Conservation (phyloP, 495 filamentous ascomycete species). For the Elaphomyces granulatus region DNA sequence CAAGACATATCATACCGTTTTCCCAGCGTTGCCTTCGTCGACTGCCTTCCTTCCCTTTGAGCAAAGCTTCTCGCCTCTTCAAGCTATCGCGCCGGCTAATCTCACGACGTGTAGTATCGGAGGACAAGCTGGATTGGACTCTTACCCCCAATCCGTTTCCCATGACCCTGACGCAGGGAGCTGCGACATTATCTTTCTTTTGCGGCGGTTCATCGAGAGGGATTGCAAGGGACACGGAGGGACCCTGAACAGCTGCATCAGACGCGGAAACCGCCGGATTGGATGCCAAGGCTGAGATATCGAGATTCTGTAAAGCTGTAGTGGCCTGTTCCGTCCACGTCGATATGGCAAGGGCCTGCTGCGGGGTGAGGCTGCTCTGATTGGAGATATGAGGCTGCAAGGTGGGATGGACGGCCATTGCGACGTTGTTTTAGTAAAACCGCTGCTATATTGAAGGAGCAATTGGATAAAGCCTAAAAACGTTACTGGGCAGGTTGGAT, state of each 20-base stretch:
- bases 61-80: conserved; percentile 57
- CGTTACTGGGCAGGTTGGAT: no score
- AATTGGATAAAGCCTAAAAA: no score
- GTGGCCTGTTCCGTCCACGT: conserved; percentile 39
- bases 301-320: conserved; percentile 28
- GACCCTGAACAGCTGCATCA: conserved; percentile 22
- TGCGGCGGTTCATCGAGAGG: conserved; percentile 34
- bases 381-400: conserved; percentile 12
- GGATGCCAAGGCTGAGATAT: conserved; percentile 17
- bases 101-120: conserved; percentile 30
- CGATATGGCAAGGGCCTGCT: conserved; percentile 34
- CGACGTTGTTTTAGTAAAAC: no score
- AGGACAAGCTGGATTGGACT: conserved; percentile 14
- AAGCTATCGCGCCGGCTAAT: conserved; percentile 44
- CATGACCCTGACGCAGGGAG: conserved; percentile 14
- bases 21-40: conserved; percentile 83
- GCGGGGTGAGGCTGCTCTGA: conserved; percentile 24
- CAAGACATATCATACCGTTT: conserved; percentile 51
- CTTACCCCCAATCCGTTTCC: conserved; percentile 7
- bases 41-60: conserved; percentile 90
- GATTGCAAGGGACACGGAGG: conserved; percentile 32
- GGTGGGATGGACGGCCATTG: conserved; percentile 31
- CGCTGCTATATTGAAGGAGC: neutral
- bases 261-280: conserved; percentile 6
- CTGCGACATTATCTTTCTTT: conserved; percentile 4